Conservation (phyloP, 1,139 yeast genomes). For the Pichia sp. region DNA sequence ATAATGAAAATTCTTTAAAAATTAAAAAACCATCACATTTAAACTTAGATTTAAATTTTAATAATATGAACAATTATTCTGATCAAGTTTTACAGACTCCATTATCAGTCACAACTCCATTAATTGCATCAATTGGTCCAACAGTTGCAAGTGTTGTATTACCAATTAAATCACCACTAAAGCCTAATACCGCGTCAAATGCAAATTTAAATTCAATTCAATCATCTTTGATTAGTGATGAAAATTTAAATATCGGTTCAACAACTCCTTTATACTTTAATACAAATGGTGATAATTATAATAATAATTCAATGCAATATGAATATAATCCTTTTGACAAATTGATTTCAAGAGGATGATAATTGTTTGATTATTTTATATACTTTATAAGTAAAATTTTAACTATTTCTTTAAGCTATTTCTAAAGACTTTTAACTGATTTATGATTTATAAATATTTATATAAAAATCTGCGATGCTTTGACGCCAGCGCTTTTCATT, state of each 20-base stretch:
- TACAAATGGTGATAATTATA: neutral
- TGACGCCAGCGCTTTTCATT: too few species aligned
- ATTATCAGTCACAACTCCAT: slow-evolving; percentile 29
- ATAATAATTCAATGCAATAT: slow-evolving; percentile 5
- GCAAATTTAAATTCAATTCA: neutral
- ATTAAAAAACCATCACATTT: slow-evolving; percentile 17
- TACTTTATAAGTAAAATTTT: neutral
- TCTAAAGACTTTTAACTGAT: too few species aligned
- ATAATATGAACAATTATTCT: slow-evolving; percentile 2
- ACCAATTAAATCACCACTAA: slow-evolving; percentile 25
- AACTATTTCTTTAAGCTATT: too few species aligned
- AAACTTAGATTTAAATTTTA: slow-evolving; percentile 15
- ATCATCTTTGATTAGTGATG: slow-evolving; percentile 1
- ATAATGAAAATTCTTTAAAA: slow-evolving; percentile 13
- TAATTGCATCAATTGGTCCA: slow-evolving; percentile 30
- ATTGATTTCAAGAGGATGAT: slow-evolving; percentile 8
- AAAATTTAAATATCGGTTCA: neutral
- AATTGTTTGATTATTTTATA: neutral
- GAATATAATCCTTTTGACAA: slow-evolving; percentile 26
- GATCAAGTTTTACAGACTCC: slow-evolving; percentile 8
- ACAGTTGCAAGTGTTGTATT: slow-evolving; percentile 29
- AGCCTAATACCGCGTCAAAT: slow-evolving; percentile 3
- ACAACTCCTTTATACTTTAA: slow-evolving; percentile 6
- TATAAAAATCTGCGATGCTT: too few species aligned
- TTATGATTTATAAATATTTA: too few species aligned